These are phyloP conservation scores for Leccinum solheimii DNA, from an alignment of 1,284 basidiomycete species.

Conservation along the genomic window DNA sequence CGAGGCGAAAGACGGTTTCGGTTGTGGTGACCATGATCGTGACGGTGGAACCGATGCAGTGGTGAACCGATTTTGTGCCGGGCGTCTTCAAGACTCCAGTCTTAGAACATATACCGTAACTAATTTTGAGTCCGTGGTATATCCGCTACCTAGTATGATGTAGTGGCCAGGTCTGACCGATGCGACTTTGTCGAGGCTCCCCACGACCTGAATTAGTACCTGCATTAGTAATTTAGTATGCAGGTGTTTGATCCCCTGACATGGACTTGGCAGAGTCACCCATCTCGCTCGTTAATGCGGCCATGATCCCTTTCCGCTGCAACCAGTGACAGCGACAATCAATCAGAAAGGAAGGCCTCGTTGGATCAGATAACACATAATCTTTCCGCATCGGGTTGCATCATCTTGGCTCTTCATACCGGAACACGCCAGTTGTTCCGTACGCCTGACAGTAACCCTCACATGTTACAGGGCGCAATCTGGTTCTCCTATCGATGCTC, in stretches of 20 bases:
- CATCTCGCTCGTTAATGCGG: too few species aligned
- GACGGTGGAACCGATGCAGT: background rate
- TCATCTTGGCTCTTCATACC: conserved; percentile 11
- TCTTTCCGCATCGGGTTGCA: conserved; percentile 15
- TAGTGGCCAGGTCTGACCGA: background rate
- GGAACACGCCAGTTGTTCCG: background rate
- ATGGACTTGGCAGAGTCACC: too few species aligned
- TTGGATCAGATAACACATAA: conserved; percentile 30
- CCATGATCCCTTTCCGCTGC: too few species aligned
- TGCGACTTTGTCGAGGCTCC: too few species aligned
- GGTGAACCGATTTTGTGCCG: background rate
- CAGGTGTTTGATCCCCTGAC: too few species aligned
- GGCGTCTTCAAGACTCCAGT: background rate
- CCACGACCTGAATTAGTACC: too few species aligned
- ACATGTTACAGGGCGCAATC: conserved; percentile 1
- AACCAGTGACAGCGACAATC: too few species aligned
- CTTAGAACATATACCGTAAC: background rate
- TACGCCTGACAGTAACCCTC: background rate
- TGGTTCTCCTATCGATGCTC: conserved; percentile 14
- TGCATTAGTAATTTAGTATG: too few species aligned
- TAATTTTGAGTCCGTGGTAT: too few species aligned
- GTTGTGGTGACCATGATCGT: conserved; percentile 24
- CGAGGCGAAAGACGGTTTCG: conserved; percentile 62
- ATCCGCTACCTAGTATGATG: too few species aligned
- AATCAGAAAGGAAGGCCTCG: conserved; percentile 1